Base-by-base conservation (phyloP, 768 basidiomycete genomes). In the Termitomyces sp. region DNA sequence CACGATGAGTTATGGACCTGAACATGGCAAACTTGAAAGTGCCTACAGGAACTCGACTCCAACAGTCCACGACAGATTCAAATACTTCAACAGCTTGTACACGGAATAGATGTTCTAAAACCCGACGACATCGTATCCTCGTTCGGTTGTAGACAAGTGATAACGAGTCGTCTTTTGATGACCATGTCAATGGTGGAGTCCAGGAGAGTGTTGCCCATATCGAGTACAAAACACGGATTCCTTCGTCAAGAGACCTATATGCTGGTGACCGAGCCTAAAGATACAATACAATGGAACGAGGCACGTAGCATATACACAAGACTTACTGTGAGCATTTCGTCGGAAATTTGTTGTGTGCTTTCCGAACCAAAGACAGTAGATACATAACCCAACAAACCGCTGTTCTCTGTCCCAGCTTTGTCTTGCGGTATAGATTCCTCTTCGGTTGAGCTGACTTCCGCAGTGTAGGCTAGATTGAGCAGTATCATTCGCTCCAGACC, bases 321-420 rank as follows among this genome's bases (percentile, higher is more conserved):
- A 73, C 83, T 66, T 62, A 87, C 90, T 55, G 77, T 79, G 9
- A 85, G 65, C 59, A 81, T 82, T 37, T 88, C 88, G 14, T 84
- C 84, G 16, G 71, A 65, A 38, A 70, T 63, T 54, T 70, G 68
- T 11, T 77, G 71, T 9, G 73, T 64, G 35, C 74, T 79, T n/a
- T 94, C 91, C 0, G 85, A 84, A 41, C 89, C 83, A 65, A 99
- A 95, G 2, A 98, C 95, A 54, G 85, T 91, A 2, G 94, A 95
- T 51, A 99, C 88, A 64, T 93, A 90, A 9, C 95, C 93, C 0
- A 98, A 76, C 11, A 98, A 72, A 1, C 95, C 88, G 65, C 81
- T 78, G 9, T 77, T 75, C 60, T 87, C 85, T 17, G 76, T 67
- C 2, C 71, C 75, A 23, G 68, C 63, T 63, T 83, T 90, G 62